phyloP scores from a whole-genome alignment of 2,329 filamentous ascomycete genomes.

The Hirsutella minnesotensis region DNA sequence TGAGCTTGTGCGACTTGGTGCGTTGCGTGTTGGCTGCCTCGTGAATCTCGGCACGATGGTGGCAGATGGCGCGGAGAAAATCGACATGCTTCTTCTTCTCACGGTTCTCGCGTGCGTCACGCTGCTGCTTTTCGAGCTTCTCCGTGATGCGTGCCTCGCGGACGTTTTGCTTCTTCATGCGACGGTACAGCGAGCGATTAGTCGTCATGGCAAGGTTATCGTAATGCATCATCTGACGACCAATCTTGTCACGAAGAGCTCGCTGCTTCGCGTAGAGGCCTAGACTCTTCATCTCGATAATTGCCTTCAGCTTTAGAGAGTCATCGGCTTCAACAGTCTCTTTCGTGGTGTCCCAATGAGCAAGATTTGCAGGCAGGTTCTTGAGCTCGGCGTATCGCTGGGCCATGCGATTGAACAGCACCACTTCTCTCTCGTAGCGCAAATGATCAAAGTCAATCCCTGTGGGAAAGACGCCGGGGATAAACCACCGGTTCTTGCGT shows the following conservation, averaged over 20 bases:
- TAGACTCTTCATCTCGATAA: slow-evolving; percentile 93
- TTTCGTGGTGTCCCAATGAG: slow-evolving; percentile 72
- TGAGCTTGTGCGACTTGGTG: slow-evolving; percentile 72
- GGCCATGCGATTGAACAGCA: slow-evolving; percentile 82
- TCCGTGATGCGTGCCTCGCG: slow-evolving; percentile 94
- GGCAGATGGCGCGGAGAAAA: slow-evolving; percentile 77
- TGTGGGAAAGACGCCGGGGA: slow-evolving; percentile 79
- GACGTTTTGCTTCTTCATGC: slow-evolving; percentile 94
- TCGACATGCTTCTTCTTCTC: slow-evolving; percentile 97
- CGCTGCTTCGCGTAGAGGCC: slow-evolving; percentile 82
- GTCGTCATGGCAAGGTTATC: slow-evolving; percentile 96
- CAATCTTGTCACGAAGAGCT: slow-evolving; percentile 73
- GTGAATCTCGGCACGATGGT: slow-evolving; percentile 68
- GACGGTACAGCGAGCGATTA: slow-evolving; percentile 79
- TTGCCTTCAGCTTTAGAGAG: slow-evolving; percentile 71
- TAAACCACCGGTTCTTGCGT: slow-evolving; percentile 64
- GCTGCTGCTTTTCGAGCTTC: slow-evolving; percentile 97
- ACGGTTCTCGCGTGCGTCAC: slow-evolving; percentile 86
- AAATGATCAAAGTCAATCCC: slow-evolving; percentile 81
- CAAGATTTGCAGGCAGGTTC: slow-evolving; percentile 71
- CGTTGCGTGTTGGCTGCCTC: slow-evolving; percentile 55
- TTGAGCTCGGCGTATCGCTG: slow-evolving; percentile 78
- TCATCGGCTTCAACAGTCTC: slow-evolving; percentile 60
- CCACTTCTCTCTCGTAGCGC: slow-evolving; percentile 74
- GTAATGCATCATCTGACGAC: slow-evolving; percentile 85